Base-by-base conservation (phyloP, 2,329 filamentous ascomycete genomes). In the Pleomassaria siparia region DNA sequence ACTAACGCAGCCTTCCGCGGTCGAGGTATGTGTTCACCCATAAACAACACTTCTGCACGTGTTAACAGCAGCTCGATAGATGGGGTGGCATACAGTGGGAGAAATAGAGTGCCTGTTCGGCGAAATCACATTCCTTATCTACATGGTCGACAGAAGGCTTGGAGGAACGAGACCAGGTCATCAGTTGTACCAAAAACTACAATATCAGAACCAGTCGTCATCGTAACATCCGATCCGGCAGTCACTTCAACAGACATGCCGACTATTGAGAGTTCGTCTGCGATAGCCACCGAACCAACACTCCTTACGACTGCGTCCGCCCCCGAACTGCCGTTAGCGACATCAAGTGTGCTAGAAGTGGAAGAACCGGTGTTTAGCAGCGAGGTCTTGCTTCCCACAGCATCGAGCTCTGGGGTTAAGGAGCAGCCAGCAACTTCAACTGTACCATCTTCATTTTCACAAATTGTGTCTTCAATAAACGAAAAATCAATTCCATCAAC, bases 1-100 rank as follows among this genome's bases (percentile, higher is more conserved):
- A 51, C 46, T 53, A 54, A 56, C 57, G 55, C 57, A 55, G 47
- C 47, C 20, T 45, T 42, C 42, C 50, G 28, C 28, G 45, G 44
- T 28, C 53, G 49, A 51, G 53, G 57, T 60, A 52, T 44, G 51
- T n/a, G 26, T 47, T 11, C 24, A n/a, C 12, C 12, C 8, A 11
- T n/a, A n/a, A 30, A n/a, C 6, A 26, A 45, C 18, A 18, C 42
- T 39, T 3, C n/a, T 35, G 8, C 25, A 21, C 20, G 20, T 33
- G 18, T 44, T 49, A 21, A 49, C 41, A 37, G 12, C 41, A 48
- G 33, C 39, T 35, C 26, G 43, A 40, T 37, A 48, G 46, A 49
- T 45, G 45, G 49, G 26, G 30, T 51, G 30, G 43, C 32, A 16
- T 10, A 26, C 16, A 33, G 30, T 24, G 33, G 28, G 15, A 24